These are phyloP conservation scores for Colletotrichum endophyticum DNA, from an alignment of 2,329 filamentous ascomycete genomes.

Conservation along the genomic window DNA sequence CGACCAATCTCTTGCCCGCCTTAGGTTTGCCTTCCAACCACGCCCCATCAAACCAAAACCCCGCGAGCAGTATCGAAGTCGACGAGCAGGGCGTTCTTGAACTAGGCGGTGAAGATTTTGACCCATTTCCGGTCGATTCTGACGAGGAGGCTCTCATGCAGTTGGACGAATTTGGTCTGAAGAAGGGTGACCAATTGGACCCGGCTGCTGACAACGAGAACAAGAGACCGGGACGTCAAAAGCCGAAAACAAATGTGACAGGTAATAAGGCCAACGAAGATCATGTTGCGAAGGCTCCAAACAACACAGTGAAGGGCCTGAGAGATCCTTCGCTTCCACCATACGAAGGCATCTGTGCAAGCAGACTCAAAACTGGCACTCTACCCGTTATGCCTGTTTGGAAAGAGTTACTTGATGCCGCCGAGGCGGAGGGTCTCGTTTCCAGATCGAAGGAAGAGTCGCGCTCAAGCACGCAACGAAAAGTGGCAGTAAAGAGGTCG, in stretches of 20 bases:
- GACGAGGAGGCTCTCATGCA: slow-evolving; percentile 53
- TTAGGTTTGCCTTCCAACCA: slow-evolving; percentile 43
- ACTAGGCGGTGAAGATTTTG: slow-evolving; percentile 51
- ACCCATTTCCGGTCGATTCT: slow-evolving; percentile 54
- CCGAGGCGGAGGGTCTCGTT: slow-evolving; percentile 42
- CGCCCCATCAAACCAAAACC: slow-evolving; percentile 31
- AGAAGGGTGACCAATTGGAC: background rate
- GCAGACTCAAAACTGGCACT: slow-evolving; percentile 43
- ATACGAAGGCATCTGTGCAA: slow-evolving; percentile 44
- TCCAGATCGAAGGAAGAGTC: slow-evolving; percentile 25
- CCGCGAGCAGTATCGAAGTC: slow-evolving; percentile 59
- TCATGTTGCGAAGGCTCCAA: background rate
- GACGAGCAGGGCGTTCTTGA: slow-evolving; percentile 65
- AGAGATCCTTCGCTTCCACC: background rate
- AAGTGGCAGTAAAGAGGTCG: background rate
- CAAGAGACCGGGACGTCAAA: background rate
- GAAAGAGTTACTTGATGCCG: slow-evolving; percentile 42
- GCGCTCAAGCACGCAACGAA: background rate
- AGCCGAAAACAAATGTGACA: background rate
- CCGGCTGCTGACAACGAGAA: background rate
- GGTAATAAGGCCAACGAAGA: background rate
- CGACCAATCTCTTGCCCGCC: slow-evolving; percentile 62
- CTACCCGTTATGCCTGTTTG: slow-evolving; percentile 42
- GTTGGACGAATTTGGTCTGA: slow-evolving; percentile 17
- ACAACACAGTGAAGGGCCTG: slow-evolving; percentile 23